phyloP scores from a whole-genome alignment of 1,284 basidiomycete species.

The Dichomitus squalens region DNA sequence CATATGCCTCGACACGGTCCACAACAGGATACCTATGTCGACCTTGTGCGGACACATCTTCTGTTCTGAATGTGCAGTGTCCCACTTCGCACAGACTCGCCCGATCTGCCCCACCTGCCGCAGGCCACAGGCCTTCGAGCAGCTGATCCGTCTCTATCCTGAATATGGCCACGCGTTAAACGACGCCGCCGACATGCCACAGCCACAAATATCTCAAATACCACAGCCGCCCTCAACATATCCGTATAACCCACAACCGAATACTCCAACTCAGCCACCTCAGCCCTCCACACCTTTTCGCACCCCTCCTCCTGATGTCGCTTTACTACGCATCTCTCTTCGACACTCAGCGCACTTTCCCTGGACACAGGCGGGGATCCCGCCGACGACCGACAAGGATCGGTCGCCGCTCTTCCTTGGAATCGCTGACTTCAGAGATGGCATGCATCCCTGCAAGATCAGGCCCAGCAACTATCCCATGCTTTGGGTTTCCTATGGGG shows the following conservation, averaged over 20 bases:
- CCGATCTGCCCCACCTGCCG: conserved; percentile 25
- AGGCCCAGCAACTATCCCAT: background rate
- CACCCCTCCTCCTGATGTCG: background rate
- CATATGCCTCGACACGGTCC: conserved; percentile 25
- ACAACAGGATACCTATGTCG: conserved; percentile 11
- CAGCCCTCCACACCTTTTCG: no score
- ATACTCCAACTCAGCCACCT: background rate
- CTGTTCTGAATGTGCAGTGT: conserved; percentile 27
- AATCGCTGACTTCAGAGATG: background rate
- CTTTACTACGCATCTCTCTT: background rate
- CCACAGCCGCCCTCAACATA: background rate
- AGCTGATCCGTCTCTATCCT: conserved; percentile 24
- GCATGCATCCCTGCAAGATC: conserved; percentile 3
- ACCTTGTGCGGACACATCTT: conserved; percentile 16
- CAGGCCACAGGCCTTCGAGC: conserved; percentile 11
- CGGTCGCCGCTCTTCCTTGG: background rate
- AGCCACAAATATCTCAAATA: background rate
- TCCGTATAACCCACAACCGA: background rate
- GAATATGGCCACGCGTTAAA: background rate
- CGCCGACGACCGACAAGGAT: background rate
- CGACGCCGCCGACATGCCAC: background rate
- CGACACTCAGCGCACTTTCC: background rate
- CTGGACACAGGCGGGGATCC: background rate
- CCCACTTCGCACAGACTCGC: conserved; percentile 18
- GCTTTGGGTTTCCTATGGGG: background rate